Evolutionary conservation across 371 early-diverging fungal genomes (phyloP), one percentile per base, ranked within the genome.

Genomic region (Dichotomocladium elegans): DNA sequence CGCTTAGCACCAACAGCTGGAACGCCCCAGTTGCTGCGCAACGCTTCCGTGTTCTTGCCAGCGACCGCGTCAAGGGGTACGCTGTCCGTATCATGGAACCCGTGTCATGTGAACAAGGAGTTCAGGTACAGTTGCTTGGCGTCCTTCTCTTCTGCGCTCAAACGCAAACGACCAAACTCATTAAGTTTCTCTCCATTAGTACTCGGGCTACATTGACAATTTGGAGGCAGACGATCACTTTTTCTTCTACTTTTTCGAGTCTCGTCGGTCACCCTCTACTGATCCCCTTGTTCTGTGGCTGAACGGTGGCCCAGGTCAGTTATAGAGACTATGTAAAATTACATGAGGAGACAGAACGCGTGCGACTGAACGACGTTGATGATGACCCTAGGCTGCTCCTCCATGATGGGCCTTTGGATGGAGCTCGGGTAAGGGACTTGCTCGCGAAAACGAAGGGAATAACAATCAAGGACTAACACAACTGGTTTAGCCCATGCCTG

Each of bases 211-310:
- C 60, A 60, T 86, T 24, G 83, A 89, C 48, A 65, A 80, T 43
- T 71, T 76, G 4, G 59, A 65, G 2, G 60, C 61, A 0, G 77
- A 80, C 50, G 77, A 79, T 53, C 85, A 86, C 57, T 75, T 84
- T 43, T 93, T 90, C 72, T 92, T 93, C 68, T 87, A 85, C 83
- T 88, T 92, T 75, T 90, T 92, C 62, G 92, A 90, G 58, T 87
- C 89, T 4, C 85, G 89, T 29, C 66, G 68, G 54, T 60, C 78
- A n/a, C 87, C 90, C 3, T 63, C 60, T 5, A 87, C 85, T 24
- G 92, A 91, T 5, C 86, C 90, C 4, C 57, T 90, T 42, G 81
- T 92, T n/a, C 73, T 89, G 22, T 89, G 88, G 88, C 59, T 88
- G 55, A 81, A 84, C 28, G 92, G 91, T 26, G 93, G 92, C 11